These are phyloP conservation scores for Pouteria glomerata DNA, from an alignment of 148 eudicot genomes.

Conservation along the genomic window DNA sequence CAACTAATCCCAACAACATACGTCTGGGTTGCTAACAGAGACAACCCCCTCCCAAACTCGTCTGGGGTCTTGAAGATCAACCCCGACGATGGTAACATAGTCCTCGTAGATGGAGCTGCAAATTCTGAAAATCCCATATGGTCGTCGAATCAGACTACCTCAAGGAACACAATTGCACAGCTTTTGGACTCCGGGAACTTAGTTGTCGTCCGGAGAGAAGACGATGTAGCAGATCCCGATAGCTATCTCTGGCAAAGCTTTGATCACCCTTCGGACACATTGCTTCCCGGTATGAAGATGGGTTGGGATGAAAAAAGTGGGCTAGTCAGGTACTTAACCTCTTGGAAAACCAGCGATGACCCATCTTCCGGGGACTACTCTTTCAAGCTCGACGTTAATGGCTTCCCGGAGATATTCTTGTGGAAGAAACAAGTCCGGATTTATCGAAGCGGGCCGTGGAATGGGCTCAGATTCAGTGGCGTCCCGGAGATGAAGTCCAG, in stretches of 20 bases:
- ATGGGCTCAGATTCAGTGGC: slow-evolving; percentile 70
- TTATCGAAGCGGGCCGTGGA: slow-evolving; percentile 86
- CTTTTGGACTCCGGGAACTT: slow-evolving; percentile 54
- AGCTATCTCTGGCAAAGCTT: slow-evolving; percentile 62
- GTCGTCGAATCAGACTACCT: background rate
- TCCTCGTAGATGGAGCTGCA: slow-evolving; percentile 9
- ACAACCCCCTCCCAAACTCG: slow-evolving; percentile 28
- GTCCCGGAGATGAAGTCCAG: slow-evolving; percentile 57
- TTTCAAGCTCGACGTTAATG: slow-evolving; percentile 24
- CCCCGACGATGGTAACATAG: slow-evolving; percentile 22
- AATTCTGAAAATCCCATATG: background rate
- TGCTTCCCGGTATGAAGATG: slow-evolving; percentile 50
- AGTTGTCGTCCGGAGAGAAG: slow-evolving; percentile 26
- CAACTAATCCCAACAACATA: slow-evolving; percentile 11
- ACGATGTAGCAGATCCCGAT: slow-evolving; percentile 9
- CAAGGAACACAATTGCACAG: slow-evolving; percentile 26
- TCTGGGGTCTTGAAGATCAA: slow-evolving; percentile 25
- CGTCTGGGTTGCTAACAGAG: slow-evolving; percentile 53
- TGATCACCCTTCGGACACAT: slow-evolving; percentile 55
- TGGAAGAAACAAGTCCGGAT: background rate
- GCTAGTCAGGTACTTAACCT: slow-evolving; percentile 26
- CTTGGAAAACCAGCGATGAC: slow-evolving; percentile 36
- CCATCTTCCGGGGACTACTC: slow-evolving; percentile 34
- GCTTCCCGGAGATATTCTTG: slow-evolving; percentile 31
- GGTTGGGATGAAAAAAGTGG: slow-evolving; percentile 39